Evolutionary conservation across 805 yeast species (phyloP).

Genomic region (Yarrowia porcina): DNA sequence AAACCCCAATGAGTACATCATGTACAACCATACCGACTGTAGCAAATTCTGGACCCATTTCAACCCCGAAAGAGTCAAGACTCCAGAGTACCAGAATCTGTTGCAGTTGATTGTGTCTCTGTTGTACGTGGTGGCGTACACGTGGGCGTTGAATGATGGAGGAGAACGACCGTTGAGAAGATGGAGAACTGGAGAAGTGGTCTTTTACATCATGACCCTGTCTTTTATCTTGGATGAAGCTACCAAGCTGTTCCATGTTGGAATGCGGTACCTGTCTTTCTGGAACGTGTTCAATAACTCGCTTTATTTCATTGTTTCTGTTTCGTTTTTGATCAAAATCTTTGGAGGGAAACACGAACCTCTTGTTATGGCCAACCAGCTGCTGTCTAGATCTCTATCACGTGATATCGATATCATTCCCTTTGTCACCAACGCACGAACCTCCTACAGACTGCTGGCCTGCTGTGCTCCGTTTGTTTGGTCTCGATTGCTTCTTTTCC

Average conservation of each 20-base stretch:
- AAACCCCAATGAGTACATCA: constrained; percentile 66
- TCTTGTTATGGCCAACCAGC: neutral
- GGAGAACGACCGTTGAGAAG: constrained; percentile 20
- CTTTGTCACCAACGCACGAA: constrained; percentile 44
- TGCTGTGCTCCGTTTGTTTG: constrained; percentile 86
- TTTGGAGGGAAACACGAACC: neutral
- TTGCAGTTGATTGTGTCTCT: constrained; percentile 67
- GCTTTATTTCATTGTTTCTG: constrained; percentile 54
- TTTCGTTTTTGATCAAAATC: neutral
- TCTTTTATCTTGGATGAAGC: constrained; percentile 68
- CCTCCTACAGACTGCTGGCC: constrained; percentile 65
- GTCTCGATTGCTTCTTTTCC: constrained; percentile 69
- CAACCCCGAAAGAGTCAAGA: constrained; percentile 76
- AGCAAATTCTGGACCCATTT: constrained; percentile 59
- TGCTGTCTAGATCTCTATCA: neutral
- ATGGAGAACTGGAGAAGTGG: constrained; percentile 43
- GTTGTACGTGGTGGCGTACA: constrained; percentile 56
- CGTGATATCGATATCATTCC: neutral
- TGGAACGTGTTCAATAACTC: constrained; percentile 75
- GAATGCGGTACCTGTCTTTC: constrained; percentile 65
- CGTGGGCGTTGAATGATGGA: constrained; percentile 33
- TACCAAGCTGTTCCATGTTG: constrained; percentile 71
- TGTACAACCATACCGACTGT: constrained; percentile 59
- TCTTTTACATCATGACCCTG: constrained; percentile 60
- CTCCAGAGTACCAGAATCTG: constrained; percentile 78